A percentile compares a stretch with the other conserved stretches of the same genome.
Evolutionary conservation across 768 basidiomycete genomes (phyloP).

Genomic region (Thelephora ganbajun): DNA sequence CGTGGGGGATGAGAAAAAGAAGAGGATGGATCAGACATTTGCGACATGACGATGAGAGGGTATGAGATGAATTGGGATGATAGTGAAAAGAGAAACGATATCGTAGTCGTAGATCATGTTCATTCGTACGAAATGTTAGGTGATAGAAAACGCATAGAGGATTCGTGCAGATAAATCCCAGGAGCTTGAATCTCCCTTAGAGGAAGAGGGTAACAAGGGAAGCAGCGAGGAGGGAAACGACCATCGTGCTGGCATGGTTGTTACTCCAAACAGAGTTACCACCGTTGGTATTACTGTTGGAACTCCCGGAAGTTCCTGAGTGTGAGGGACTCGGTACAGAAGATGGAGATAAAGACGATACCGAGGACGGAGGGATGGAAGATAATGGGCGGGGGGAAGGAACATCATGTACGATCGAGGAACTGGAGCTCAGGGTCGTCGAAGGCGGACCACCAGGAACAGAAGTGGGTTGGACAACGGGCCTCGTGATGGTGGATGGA

Average conservation of each 20-base stretch:
- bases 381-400: neutral
- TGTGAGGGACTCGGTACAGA: neutral
- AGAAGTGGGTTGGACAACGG: no score
- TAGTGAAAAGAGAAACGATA: no score
- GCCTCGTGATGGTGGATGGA: neutral
- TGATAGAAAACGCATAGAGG: no score
- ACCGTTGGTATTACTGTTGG: no score
- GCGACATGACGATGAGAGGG: no score
- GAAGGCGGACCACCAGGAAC: neutral
- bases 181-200: neutral
- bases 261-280: no score
- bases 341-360: neutral
- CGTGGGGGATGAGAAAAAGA: no score
- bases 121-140: no score
- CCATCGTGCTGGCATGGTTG: neutral
- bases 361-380: neutral
- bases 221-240: neutral
- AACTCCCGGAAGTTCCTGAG: no score
- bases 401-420: neutral
- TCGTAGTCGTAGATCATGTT: no score
- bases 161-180: neutral
- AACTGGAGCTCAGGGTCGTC: neutral
- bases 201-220: neutral
- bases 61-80: no score
- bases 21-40: no score